Base-by-base conservation (phyloP, 176 grass and related monocot genomes). In the Musa itinerans region DNA sequence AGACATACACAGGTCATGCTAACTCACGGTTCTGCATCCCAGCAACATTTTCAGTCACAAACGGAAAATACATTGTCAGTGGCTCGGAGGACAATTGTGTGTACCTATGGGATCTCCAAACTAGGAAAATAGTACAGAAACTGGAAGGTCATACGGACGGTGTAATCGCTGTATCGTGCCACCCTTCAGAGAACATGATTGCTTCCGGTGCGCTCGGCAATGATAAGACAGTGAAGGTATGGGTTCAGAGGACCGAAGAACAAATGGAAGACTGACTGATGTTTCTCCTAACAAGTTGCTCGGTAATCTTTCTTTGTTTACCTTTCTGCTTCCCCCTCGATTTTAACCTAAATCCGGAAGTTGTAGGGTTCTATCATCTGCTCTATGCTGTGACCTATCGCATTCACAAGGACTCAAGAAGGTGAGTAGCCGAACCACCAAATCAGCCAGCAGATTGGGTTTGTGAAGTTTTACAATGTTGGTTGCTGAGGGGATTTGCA, bases 21-120 rank as follows among this genome's bases (percentile, higher is more conserved):
- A 99, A 99, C 61, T 85, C 84, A 50, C 87, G 89, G 63, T 94
- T 81, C 78, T 94, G 95, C 64, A 91, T 94, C 76, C 88, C 88
- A 25, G 86, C 88, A 51, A 76, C 84, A 79, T 99, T 99, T 81
- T 99, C 90, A 7, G 82, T 93, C 53, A 94, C 90, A 15, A 87
- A 87, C 71, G 83, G 88, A 29, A 99, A 99, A 68, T 99, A 94
- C 71, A 87, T 99, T 66, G 88, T 99, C 24, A 92, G 95, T 71
- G 95, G 90, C 19, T 99, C 90, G 1, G 90, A 99, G 58, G 95
- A 99, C 80, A 94, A 89, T 49, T 89, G 65, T 53, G 84, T 99
- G 50, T 92, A 99, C 78, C 78, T 99, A 20, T 99, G 95, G 95
- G 90, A 99, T 75, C 86, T 99, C 63, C 95, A 99, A 71, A 79